Evolutionary conservation across 352 stramenopile species (phyloP).

Genomic region (Pseudoperonospora humuli): DNA sequence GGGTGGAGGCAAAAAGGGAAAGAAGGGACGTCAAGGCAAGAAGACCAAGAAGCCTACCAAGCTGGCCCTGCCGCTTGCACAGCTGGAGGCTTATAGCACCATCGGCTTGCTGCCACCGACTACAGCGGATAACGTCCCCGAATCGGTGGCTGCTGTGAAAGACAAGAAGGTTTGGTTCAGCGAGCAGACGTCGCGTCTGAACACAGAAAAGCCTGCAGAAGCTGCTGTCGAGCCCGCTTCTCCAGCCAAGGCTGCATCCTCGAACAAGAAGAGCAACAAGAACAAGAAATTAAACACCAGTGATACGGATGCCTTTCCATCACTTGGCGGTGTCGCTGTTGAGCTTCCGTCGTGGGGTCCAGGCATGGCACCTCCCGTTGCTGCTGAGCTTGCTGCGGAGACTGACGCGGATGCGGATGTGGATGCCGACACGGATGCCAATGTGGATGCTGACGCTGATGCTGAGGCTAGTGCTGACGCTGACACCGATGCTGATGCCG

Average conservation of each 20-base stretch:
- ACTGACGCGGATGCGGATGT: constrained; percentile 5
- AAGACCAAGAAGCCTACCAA: constrained; percentile 77
- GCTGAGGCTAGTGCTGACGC: no score
- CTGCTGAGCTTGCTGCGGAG: constrained; percentile 27
- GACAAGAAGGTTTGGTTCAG: constrained; percentile 92
- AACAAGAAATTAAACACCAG: constrained; percentile 80
- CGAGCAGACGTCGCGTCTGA: constrained; percentile 49
- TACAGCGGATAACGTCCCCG: constrained; percentile 67
- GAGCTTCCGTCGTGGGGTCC: constrained; percentile 50
- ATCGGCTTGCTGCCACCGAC: constrained; percentile 87
- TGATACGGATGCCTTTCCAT: constrained; percentile 75
- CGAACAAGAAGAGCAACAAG: constrained; percentile 67
- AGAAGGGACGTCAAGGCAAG: constrained; percentile 56
- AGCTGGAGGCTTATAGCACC: constrained; percentile 88
- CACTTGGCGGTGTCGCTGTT: constrained; percentile 46
- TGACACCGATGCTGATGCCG: constrained; percentile 17
- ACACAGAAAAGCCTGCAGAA: constrained; percentile 29
- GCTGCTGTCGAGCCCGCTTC: constrained; percentile 11
- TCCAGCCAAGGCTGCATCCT: constrained; percentile 27
- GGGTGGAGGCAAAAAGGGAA: constrained; percentile 55
- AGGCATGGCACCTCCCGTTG: constrained; percentile 36
- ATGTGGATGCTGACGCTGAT: constrained; percentile 32
- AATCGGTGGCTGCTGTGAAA: constrained; percentile 90
- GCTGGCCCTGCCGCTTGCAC: constrained; percentile 65
- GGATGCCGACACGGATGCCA: not conserved